phyloP scores from a whole-genome alignment of 2,329 filamentous ascomycete species.

The Diaporthe longicolla region DNA sequence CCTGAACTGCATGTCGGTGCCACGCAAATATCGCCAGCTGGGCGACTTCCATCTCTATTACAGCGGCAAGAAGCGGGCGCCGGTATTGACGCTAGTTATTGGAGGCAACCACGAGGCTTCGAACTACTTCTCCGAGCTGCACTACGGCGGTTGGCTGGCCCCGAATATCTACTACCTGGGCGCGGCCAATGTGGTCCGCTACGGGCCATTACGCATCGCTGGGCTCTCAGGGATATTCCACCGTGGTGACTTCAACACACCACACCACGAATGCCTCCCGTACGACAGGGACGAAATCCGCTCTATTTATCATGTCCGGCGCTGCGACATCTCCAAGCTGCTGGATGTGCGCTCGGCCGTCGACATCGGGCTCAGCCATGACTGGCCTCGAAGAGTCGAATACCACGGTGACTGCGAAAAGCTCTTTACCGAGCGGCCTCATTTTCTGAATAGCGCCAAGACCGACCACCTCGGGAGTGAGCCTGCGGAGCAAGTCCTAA shows the following conservation, averaged over 20 bases:
- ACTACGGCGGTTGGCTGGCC: conserved; percentile 20
- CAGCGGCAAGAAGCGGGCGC: conserved; percentile 16
- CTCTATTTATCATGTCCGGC: conserved; percentile 18
- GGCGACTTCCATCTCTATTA: conserved; percentile 23
- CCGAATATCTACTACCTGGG: conserved; percentile 19
- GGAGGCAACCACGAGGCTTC: conserved; percentile 23
- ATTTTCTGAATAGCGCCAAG: conserved; percentile 17
- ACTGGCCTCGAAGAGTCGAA: conserved; percentile 27
- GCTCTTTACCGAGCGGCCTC: conserved; percentile 21
- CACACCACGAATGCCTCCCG: conserved; percentile 24
- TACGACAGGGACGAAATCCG: conserved; percentile 22
- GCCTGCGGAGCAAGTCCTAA: conserved; percentile 15
- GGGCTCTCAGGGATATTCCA: conserved; percentile 23
- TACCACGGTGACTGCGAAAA: background rate
- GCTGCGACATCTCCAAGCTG: conserved; percentile 22
- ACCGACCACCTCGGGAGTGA: conserved; percentile 12
- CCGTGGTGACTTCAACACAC: background rate
- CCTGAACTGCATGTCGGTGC: conserved; percentile 24
- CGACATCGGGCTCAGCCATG: conserved; percentile 23
- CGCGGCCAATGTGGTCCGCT: conserved; percentile 9
- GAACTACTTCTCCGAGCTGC: conserved; percentile 17
- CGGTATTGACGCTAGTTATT: conserved; percentile 19
- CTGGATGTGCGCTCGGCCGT: conserved; percentile 14
- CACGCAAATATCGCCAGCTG: conserved; percentile 14
- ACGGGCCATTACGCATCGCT: conserved; percentile 16